Base-by-base conservation (phyloP, 2,329 filamentous ascomycete genomes). In the Xylariomycetidae sp. region DNA sequence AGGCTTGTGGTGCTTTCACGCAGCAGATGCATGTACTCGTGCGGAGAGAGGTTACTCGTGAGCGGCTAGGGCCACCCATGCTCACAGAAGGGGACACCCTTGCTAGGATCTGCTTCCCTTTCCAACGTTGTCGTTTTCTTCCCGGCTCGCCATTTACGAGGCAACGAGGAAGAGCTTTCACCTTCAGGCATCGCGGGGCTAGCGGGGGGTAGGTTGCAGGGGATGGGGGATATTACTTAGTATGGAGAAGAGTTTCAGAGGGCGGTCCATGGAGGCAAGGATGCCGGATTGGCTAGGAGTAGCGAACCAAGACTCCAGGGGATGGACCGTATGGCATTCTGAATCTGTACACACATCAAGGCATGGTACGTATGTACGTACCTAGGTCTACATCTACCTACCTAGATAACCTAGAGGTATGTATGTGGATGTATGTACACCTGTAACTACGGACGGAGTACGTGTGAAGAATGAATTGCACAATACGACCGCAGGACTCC, bases 21-120 rank as follows among this genome's bases (percentile, higher is more conserved):
- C 33, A 41, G 42, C 42, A 43, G 29, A 30, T 36, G 32, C 15
- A 33, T 29, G 32, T 13, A 33, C 26, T 38, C 38, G 42, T 49
- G 48, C 41, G 37, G 45, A 48, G 46, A 49, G 44, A n/a, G n/a
- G 46, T 45, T 42, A 40, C 46, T 46, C 40, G 48, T 45, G 44
- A 46, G 37, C 36, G 35, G 30, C 43, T 42, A 41, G 46, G 46
- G 44, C 46, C 33, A 26, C 42, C 31, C n/a, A n/a, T n/a, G n/a
- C n/a, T n/a, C n/a, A n/a, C n/a, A n/a, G n/a, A n/a, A n/a, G n/a
- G n/a, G n/a, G n/a, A n/a, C n/a, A n/a, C 27, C 31, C 32, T 23
- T 40, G 37, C 31, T 17, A 27, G 27, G 26, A 16, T 16, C 17
- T 16, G 16, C 25, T 27, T 19, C 16, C 25, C 36, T 30, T 30